These are phyloP conservation scores for Schizochytrium sp. DNA, from an alignment of 108 stramenopile species.

Conservation along the genomic window DNA sequence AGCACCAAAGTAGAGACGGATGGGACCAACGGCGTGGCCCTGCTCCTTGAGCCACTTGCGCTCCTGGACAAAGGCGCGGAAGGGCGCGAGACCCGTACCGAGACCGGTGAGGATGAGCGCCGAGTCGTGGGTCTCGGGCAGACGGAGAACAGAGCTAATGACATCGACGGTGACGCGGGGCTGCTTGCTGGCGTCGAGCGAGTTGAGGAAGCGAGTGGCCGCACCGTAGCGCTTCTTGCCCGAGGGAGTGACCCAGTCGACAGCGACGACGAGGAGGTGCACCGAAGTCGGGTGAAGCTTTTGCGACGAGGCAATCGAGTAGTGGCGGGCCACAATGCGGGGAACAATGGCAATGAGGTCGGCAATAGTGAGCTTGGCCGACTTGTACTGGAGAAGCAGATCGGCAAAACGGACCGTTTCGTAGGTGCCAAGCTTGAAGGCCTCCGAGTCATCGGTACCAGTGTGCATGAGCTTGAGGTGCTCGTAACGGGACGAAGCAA, in stretches of 20 bases:
- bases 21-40: constrained; percentile 43
- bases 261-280: constrained; percentile 74
- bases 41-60: constrained; percentile 46
- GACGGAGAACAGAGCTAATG: constrained; percentile 77
- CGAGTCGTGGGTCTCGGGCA: constrained; percentile 32
- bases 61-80: constrained; percentile 89
- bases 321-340: constrained; percentile 75
- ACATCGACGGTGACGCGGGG: constrained; percentile 60
- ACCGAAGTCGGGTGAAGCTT: constrained; percentile 68
- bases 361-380: neutral
- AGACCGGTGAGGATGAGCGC: constrained; percentile 89
- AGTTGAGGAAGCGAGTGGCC: constrained; percentile 69
- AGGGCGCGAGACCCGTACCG: constrained; percentile 93
- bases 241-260: constrained; percentile 44
- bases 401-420: neutral
- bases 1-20: constrained; percentile 92
- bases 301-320: constrained; percentile 86
- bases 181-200: constrained; percentile 24
- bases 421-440: neutral
- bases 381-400: neutral
- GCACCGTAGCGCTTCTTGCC: constrained; percentile 67
- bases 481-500: constrained; percentile 44
- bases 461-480: constrained; percentile 21
- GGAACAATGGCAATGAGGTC: constrained; percentile 33
- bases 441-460: neutral